Evolutionary conservation across 2,329 filamentous ascomycete species (phyloP).

Genomic region (Pseudopithomyces chartarum): DNA sequence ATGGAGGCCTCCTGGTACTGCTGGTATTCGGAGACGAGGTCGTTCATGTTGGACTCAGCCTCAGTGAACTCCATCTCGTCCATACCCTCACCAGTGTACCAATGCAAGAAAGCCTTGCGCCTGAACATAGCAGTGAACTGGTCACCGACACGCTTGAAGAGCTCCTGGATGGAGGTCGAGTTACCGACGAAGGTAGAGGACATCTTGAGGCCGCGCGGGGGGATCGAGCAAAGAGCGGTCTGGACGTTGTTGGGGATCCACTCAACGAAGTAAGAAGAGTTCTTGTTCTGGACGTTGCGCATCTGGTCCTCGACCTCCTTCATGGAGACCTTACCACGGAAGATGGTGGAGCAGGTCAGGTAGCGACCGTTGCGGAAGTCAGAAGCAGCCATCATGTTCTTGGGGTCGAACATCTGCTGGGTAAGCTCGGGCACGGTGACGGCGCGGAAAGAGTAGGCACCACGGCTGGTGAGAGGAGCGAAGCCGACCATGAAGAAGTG

Average conservation of each 20-base stretch:
- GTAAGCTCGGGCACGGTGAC: constrained; percentile 97
- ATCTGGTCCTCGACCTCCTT: constrained; percentile 99
- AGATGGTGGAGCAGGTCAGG: constrained; percentile 99
- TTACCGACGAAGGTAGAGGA: constrained; percentile 99
- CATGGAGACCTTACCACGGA: constrained; percentile 99
- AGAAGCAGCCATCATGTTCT: constrained; percentile 99
- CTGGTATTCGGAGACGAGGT: constrained; percentile 99
- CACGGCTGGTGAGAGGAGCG: constrained; percentile 93
- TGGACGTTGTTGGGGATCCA: constrained; percentile 99
- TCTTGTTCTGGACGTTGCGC: constrained; percentile 99
- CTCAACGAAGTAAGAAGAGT: constrained; percentile 99
- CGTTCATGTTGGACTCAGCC: constrained; percentile 99
- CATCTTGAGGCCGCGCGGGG: constrained; percentile 97
- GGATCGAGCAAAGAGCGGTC: constrained; percentile 98
- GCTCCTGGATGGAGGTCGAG: constrained; percentile 99
- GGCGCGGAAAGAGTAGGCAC: constrained; percentile 93
- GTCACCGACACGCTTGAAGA: constrained; percentile 99
- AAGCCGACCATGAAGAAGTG: constrained; percentile 99
- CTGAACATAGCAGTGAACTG: constrained; percentile 99
- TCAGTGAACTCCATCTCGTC: constrained; percentile 99
- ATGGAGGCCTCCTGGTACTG: constrained; percentile 99
- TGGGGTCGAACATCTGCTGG: constrained; percentile 99
- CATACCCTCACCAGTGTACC: constrained; percentile 99
- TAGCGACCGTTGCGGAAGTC: constrained; percentile 99
- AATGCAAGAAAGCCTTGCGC: constrained; percentile 99